These are phyloP conservation scores for Entomortierella beljakovae DNA, from an alignment of 192 early-diverging fungal genomes.

Conservation along the genomic window DNA sequence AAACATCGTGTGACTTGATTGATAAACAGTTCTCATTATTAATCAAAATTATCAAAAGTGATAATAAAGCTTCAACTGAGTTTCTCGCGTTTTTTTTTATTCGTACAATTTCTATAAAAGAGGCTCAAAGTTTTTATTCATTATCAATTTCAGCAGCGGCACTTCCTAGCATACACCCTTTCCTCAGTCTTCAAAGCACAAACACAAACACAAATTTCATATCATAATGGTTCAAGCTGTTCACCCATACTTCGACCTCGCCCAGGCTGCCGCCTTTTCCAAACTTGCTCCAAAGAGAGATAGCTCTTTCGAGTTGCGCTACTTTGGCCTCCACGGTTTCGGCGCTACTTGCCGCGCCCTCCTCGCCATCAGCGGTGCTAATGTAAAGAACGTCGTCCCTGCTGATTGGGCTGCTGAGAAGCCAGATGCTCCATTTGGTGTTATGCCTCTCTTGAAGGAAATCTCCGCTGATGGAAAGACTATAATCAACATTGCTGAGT, in stretches of 20 bases:
- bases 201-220: too few species aligned
- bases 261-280: constrained; percentile 34
- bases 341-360: constrained; percentile 21
- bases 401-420: constrained; percentile 58
- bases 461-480: constrained; percentile 26
- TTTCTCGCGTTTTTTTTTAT: too few species aligned
- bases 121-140: too few species aligned
- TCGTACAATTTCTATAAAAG: too few species aligned
- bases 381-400: constrained; percentile 33
- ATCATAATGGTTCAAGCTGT: constrained; percentile 3
- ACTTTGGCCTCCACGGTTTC: constrained; percentile 26
- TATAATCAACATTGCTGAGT: constrained; percentile 53
- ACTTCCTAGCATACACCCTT: too few species aligned
- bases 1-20: constrained; percentile 7
- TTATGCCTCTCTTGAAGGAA: constrained; percentile 63
- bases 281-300: constrained; percentile 2
- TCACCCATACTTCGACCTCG: constrained; percentile 30
- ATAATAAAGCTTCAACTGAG: too few species aligned
- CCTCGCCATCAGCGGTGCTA: constrained; percentile 50
- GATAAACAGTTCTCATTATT: too few species aligned
- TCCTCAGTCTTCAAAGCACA: too few species aligned
- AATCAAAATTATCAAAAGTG: too few species aligned
- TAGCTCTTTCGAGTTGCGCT: constrained; percentile 31
- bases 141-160: too few species aligned
- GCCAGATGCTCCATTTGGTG: constrained; percentile 57